Evolutionary conservation across 768 basidiomycete species (phyloP).

Genomic region (Naganishia vishniacii): DNA sequence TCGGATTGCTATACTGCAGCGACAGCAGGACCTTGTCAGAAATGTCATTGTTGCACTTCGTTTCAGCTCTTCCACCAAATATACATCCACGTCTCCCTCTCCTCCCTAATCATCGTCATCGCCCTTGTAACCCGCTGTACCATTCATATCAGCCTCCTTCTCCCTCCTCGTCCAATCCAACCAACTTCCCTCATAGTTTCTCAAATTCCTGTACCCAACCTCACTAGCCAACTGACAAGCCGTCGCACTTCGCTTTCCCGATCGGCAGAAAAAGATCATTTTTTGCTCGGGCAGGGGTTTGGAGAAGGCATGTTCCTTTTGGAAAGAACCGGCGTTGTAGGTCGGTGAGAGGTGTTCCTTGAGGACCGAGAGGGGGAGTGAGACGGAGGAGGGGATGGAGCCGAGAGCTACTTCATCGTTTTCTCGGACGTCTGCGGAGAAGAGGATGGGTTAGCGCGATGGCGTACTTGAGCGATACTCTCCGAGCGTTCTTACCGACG

Average conservation of each 20-base stretch:
- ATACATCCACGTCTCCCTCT: background rate
- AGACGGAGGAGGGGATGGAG: slow-evolving; percentile 85
- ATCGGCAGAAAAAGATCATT: slow-evolving; percentile 83
- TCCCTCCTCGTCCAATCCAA: slow-evolving; percentile 68
- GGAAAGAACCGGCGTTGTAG: slow-evolving; percentile 42
- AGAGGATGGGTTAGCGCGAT: background rate
- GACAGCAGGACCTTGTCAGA: too few species aligned
- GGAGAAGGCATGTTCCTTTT: slow-evolving; percentile 49
- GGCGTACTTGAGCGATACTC: background rate
- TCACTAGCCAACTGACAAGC: slow-evolving; percentile 76
- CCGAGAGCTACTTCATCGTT: slow-evolving; percentile 85
- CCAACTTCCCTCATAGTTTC: slow-evolving; percentile 84
- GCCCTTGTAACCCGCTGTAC: slow-evolving; percentile 5
- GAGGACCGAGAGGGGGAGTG: slow-evolving; percentile 77
- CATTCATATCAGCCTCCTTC: slow-evolving; percentile 29
- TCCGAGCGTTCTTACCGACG: slow-evolving; percentile 24
- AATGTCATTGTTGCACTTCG: too few species aligned
- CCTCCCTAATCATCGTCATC: slow-evolving; percentile 38
- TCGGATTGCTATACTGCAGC: too few species aligned
- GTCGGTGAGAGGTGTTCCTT: slow-evolving; percentile 60
- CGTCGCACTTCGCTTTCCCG: slow-evolving; percentile 72
- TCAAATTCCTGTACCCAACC: slow-evolving; percentile 67
- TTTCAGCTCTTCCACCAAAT: background rate
- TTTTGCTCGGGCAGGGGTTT: slow-evolving; percentile 57
- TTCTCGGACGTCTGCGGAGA: slow-evolving; percentile 63